A percentile compares a stretch with the other conserved stretches of the same genome.
Conservation (phyloP, 805 yeast species). For the Metschnikowia santaceciliae region DNA sequence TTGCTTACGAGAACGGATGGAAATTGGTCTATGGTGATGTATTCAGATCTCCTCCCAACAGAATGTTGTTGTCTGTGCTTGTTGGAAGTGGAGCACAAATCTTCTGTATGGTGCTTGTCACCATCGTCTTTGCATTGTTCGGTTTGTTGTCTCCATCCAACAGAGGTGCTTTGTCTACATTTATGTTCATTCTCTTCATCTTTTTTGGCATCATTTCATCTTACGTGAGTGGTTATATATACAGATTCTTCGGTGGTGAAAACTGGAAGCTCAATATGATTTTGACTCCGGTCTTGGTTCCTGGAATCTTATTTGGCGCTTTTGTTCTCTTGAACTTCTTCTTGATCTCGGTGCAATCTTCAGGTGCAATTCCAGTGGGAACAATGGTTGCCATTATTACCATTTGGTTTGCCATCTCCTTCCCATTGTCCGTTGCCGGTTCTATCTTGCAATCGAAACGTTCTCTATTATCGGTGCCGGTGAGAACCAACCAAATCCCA, state of each 20-base stretch:
- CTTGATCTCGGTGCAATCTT: slow-evolving; percentile 69
- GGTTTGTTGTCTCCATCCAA: slow-evolving; percentile 92
- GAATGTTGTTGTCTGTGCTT: slow-evolving; percentile 70
- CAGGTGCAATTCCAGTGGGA: slow-evolving; percentile 93
- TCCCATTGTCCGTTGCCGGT: slow-evolving; percentile 83
- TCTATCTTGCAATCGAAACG: slow-evolving; percentile 70
- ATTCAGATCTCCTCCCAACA: slow-evolving; percentile 73
- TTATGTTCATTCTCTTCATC: slow-evolving; percentile 80
- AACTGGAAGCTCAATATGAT: slow-evolving; percentile 84
- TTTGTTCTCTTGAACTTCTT: slow-evolving; percentile 77
- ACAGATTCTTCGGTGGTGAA: slow-evolving; percentile 88
- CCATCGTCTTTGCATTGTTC: slow-evolving; percentile 76
- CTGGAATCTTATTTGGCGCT: slow-evolving; percentile 64
- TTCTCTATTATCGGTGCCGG: slow-evolving; percentile 63
- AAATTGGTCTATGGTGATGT: slow-evolving; percentile 93
- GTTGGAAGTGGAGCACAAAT: slow-evolving; percentile 89
- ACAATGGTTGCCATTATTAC: slow-evolving; percentile 76
- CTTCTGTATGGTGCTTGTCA: slow-evolving; percentile 66
- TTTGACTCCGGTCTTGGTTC: slow-evolving; percentile 80
- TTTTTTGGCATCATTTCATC: slow-evolving; percentile 81
- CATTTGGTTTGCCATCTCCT: slow-evolving; percentile 81
- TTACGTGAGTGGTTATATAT: slow-evolving; percentile 77
- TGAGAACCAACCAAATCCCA: slow-evolving; percentile 90
- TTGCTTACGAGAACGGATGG: slow-evolving; percentile 96
- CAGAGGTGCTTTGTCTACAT: slow-evolving; percentile 89